Conservation (phyloP, 208 protist genomes). For the Borovskyia barvae region DNA sequence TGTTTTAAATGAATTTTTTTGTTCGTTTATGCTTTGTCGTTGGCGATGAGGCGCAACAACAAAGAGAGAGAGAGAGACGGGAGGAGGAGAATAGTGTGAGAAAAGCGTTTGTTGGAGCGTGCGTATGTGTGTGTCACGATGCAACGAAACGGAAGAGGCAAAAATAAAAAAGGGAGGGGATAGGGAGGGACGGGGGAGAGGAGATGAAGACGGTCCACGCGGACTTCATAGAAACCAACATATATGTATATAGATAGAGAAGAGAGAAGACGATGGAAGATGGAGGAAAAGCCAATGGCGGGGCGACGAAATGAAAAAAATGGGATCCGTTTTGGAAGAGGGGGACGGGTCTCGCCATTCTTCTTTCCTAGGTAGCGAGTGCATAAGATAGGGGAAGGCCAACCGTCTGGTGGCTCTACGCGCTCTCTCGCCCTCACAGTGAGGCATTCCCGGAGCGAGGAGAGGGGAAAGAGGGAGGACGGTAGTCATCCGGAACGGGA, state of each 20-base stretch:
- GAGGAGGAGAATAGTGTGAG: background rate
- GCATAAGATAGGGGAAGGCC: too few species aligned
- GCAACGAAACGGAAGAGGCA: background rate
- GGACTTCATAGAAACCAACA: background rate
- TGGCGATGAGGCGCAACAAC: background rate
- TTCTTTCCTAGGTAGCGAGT: too few species aligned
- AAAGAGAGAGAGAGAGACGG: slow-evolving; percentile 3
- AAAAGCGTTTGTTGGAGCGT: too few species aligned
- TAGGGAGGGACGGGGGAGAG: background rate
- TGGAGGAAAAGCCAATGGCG: background rate
- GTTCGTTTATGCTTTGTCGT: background rate
- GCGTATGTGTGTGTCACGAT: too few species aligned
- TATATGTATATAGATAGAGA: background rate
- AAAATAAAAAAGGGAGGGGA: slow-evolving; percentile 27
- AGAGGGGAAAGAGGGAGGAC: too few species aligned
- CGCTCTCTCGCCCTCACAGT: too few species aligned
- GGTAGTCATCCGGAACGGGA: too few species aligned
- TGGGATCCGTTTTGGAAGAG: background rate
- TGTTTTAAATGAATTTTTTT: slow-evolving; percentile 3
- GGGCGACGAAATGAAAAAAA: background rate
- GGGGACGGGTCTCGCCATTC: too few species aligned
- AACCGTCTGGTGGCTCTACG: too few species aligned
- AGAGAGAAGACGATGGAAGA: background rate
- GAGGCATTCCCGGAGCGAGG: too few species aligned
- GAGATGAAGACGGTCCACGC: background rate